phyloP scores from a whole-genome alignment of 768 basidiomycete genomes.

The Mycena sanguinolenta region DNA sequence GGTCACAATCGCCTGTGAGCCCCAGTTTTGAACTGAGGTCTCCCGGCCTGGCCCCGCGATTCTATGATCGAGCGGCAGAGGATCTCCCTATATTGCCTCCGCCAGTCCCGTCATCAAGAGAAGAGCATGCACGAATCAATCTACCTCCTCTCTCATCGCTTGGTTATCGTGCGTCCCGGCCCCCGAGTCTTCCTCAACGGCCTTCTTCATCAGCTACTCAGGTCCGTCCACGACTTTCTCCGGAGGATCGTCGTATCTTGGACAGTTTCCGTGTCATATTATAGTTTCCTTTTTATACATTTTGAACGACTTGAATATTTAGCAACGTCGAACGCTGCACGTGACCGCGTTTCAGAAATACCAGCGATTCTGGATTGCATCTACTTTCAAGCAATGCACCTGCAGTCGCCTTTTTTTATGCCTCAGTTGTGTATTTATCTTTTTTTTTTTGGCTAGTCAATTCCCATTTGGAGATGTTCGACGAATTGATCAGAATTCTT shows the following conservation, averaged over 20 bases:
- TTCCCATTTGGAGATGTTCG: background rate
- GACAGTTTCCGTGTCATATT: constrained; percentile 68
- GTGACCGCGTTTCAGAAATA: too few relatives aligned
- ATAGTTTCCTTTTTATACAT: constrained; percentile 38
- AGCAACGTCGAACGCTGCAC: background rate
- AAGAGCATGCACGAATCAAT: constrained; percentile 15
- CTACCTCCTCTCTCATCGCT: constrained; percentile 41
- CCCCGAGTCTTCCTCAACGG: constrained; percentile 32
- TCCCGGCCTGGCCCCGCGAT: constrained; percentile 34
- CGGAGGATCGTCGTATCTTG: constrained; percentile 72
- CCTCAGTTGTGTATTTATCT: too few relatives aligned
- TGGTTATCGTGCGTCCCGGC: constrained; percentile 34
- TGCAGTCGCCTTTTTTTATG: too few relatives aligned
- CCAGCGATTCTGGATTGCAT: too few relatives aligned
- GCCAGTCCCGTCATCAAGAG: constrained; percentile 34
- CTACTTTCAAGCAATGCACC: too few relatives aligned
- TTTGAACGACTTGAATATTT: background rate
- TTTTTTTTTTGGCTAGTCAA: too few relatives aligned
- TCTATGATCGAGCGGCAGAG: constrained; percentile 27
- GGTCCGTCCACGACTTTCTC: constrained; percentile 51
- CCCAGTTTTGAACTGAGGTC: constrained; percentile 32
- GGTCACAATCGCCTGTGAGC: constrained; percentile 29
- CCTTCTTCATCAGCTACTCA: constrained; percentile 43
- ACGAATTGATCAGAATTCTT: background rate
- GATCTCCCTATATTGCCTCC: constrained; percentile 43